These are phyloP conservation scores for Raphanus sativus DNA, from an alignment of 345 rosid genomes.

Conservation along the genomic window DNA sequence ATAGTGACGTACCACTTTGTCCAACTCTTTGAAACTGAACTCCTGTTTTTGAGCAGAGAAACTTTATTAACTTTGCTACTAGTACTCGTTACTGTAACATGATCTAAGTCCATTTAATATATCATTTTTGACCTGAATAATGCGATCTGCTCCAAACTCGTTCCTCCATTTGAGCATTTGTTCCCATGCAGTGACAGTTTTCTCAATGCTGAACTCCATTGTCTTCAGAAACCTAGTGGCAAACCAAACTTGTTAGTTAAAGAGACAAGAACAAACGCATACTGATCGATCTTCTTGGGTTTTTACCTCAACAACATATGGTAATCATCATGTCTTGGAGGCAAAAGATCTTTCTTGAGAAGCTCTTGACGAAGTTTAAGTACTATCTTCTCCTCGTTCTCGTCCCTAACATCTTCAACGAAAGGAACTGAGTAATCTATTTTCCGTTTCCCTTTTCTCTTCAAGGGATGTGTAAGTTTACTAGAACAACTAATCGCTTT, in stretches of 20 bases:
- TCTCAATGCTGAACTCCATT: constrained; percentile 69
- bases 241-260: not conserved
- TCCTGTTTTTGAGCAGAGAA: constrained; percentile 47
- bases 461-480: not conserved
- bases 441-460: not conserved
- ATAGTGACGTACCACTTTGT: constrained; percentile 73
- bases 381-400: constrained; percentile 68
- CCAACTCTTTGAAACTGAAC: constrained; percentile 81
- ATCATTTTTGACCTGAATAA: constrained; percentile 51
- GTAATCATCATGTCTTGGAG: constrained; percentile 79
- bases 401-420: constrained; percentile 82
- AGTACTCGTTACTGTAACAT: not conserved
- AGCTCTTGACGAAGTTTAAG: constrained; percentile 59
- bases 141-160: constrained; percentile 77
- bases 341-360: constrained; percentile 62
- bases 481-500: constrained; percentile 71
- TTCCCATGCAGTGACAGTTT: constrained; percentile 78
- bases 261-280: not conserved
- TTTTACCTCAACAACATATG: constrained; percentile 84
- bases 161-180: constrained; percentile 94
- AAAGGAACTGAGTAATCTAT: not conserved
- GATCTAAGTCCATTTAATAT: not conserved
- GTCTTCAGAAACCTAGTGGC: constrained; percentile 72
- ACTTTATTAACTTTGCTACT: not conserved
- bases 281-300: not conserved